Conservation (phyloP, 2,329 filamentous ascomycete species). For the Colletotrichum sp. region DNA sequence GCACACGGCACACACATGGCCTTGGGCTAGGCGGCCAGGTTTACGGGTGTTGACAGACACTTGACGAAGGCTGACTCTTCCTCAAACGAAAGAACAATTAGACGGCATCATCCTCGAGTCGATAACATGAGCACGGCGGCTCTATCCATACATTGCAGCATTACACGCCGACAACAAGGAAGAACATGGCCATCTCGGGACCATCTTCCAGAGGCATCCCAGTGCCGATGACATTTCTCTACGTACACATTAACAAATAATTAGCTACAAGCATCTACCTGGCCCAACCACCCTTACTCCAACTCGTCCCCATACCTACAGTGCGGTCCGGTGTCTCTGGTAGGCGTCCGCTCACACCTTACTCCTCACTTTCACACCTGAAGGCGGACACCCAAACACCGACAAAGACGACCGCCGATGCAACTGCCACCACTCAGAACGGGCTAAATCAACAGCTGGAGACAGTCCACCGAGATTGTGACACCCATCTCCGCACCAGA, state of each 20-base stretch:
- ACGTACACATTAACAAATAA: conserved; percentile 5
- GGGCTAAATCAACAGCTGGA: background rate
- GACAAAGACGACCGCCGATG: background rate
- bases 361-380: background rate
- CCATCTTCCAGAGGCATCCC: background rate
- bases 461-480: conserved; percentile 7
- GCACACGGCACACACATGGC: background rate
- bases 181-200: background rate
- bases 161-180: background rate
- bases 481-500: conserved; percentile 18
- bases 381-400: background rate
- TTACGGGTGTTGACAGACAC: background rate
- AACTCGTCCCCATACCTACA: conserved; percentile 1
- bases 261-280: conserved; percentile 11
- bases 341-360: background rate
- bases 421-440: background rate
- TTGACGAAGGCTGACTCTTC: background rate
- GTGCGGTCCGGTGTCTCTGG: background rate
- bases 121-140: background rate
- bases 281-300: background rate
- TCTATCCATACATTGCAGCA: background rate
- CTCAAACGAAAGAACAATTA: background rate
- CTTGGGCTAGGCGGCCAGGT: background rate
- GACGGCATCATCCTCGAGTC: background rate
- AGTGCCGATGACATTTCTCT: background rate